Conservation (phyloP, 1,139 yeast genomes). For the Debaryomyces robertsiae region DNA sequence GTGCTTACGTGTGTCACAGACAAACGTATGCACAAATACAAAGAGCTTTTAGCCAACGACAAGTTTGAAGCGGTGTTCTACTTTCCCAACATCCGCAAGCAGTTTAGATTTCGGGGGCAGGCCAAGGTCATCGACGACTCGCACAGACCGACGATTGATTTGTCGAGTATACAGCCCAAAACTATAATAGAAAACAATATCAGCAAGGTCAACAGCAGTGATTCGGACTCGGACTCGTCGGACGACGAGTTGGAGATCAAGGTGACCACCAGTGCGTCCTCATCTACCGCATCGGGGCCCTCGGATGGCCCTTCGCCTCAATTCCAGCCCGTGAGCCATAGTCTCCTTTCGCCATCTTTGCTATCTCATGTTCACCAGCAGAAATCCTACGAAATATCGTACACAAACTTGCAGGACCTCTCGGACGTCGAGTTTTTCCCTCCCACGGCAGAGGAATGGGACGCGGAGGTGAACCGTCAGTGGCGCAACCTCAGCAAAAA, state of each 20-base stretch:
- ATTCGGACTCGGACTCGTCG: conserved; percentile 16
- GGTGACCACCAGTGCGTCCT: conserved; percentile 3
- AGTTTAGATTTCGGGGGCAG: conserved; percentile 70
- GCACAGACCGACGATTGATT: conserved; percentile 36
- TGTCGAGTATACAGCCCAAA: conserved; percentile 29
- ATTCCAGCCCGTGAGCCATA: conserved; percentile 9
- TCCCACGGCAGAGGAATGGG: conserved; percentile 69
- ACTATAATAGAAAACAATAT: conserved; percentile 18
- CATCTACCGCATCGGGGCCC: conserved; percentile 1
- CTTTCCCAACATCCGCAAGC: conserved; percentile 61
- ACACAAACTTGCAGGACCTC: conserved; percentile 32
- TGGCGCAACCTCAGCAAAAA: conserved; percentile 63
- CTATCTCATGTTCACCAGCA: conserved; percentile 10
- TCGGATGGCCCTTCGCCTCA: conserved; percentile 2
- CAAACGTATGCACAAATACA: conserved; percentile 63
- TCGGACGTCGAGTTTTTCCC: conserved; percentile 33
- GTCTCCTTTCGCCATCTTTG: conserved; percentile 10
- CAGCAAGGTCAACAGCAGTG: conserved; percentile 13
- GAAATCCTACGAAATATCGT: conserved; percentile 25
- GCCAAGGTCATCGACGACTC: conserved; percentile 50
- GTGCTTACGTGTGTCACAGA: conserved; percentile 74
- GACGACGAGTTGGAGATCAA: conserved; percentile 10
- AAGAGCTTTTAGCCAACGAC: conserved; percentile 53
- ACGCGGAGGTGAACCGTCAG: conserved; percentile 57
- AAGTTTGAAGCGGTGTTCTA: conserved; percentile 77